phyloP scores from a whole-genome alignment of 2,329 filamentous ascomycete genomes.

The Fusarium sp. region DNA sequence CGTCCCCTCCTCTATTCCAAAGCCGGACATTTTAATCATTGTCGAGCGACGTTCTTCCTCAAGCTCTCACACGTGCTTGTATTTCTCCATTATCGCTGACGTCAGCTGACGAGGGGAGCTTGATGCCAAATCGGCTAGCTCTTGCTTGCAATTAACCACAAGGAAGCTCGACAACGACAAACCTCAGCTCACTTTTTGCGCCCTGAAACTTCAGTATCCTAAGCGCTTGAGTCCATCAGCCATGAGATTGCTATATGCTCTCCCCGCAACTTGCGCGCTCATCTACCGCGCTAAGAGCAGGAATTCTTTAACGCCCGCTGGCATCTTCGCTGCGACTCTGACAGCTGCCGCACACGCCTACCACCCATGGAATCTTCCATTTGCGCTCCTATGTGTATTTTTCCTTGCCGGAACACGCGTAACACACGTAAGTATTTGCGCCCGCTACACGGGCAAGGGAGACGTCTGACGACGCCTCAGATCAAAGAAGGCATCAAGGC shows the following conservation, averaged over 20 bases:
- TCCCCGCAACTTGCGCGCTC: conserved; percentile 68
- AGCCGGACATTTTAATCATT: neutral
- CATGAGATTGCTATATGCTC: conserved; percentile 68
- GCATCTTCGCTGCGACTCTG: conserved; percentile 75
- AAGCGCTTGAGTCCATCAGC: conserved; percentile 28
- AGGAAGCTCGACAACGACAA: conserved; percentile 11
- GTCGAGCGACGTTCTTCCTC: neutral
- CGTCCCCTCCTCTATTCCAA: neutral
- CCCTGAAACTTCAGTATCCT: neutral
- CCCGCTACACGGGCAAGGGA: neutral
- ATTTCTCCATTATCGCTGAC: conserved; percentile 20
- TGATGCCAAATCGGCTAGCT: conserved; percentile 12
- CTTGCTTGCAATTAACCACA: conserved; percentile 3
- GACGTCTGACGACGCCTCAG: conserved; percentile 53
- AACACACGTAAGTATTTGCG: conserved; percentile 71
- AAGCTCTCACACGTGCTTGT: neutral
- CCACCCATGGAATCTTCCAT: conserved; percentile 96
- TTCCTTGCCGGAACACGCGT: conserved; percentile 86
- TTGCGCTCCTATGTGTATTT: conserved; percentile 83
- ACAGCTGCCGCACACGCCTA: conserved; percentile 85
- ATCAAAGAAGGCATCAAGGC: conserved; percentile 90
- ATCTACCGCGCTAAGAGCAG: conserved; percentile 74
- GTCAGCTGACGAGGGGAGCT: conserved; percentile 34
- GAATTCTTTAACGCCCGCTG: conserved; percentile 81
- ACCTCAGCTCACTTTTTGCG: neutral